Conservation (phyloP, 208 protist species). For the Novymonas esmeraldas region DNA sequence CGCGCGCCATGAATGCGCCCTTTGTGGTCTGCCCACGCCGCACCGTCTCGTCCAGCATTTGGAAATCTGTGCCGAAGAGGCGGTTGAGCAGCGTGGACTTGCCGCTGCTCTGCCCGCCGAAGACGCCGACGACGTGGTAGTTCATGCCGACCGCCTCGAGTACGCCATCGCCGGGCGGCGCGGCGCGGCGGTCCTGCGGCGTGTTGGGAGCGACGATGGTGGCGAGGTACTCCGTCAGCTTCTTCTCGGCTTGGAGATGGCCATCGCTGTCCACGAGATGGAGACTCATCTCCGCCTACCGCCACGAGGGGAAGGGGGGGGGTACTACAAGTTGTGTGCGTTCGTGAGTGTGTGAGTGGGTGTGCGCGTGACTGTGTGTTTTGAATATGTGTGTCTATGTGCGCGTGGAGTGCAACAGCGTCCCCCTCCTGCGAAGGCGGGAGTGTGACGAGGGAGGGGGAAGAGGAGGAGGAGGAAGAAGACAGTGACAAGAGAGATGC, state of each 20-base stretch:
- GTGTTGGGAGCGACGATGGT: constrained; percentile 8
- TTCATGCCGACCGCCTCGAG: constrained; percentile 49
- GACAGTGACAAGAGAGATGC: too few relatives aligned
- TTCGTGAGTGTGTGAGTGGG: too few relatives aligned
- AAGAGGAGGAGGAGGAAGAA: neutral
- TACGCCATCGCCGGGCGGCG: neutral
- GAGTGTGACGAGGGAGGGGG: neutral
- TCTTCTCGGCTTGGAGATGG: constrained; percentile 49
- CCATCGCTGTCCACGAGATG: constrained; percentile 79
- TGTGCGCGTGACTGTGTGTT: too few relatives aligned
- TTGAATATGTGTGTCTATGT: too few relatives aligned
- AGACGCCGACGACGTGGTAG: constrained; percentile 93
- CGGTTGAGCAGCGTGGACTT: constrained; percentile 98
- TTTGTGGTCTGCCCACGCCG: constrained; percentile 95
- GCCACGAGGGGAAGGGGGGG: neutral
- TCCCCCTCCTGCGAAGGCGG: too few relatives aligned
- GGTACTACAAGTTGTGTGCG: too few relatives aligned
- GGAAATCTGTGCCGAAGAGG: constrained; percentile 96
- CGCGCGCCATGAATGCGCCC: constrained; percentile 87
- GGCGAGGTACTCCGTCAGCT: constrained; percentile 54
- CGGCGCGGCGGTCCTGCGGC: neutral
- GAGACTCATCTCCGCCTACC: constrained; percentile 31
- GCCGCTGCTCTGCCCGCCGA: constrained; percentile 96
- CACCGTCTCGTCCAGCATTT: constrained; percentile 90
- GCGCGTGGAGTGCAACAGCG: too few relatives aligned